Conservation (phyloP, 2,329 filamentous ascomycete species). For the Aspergillus ruber region DNA sequence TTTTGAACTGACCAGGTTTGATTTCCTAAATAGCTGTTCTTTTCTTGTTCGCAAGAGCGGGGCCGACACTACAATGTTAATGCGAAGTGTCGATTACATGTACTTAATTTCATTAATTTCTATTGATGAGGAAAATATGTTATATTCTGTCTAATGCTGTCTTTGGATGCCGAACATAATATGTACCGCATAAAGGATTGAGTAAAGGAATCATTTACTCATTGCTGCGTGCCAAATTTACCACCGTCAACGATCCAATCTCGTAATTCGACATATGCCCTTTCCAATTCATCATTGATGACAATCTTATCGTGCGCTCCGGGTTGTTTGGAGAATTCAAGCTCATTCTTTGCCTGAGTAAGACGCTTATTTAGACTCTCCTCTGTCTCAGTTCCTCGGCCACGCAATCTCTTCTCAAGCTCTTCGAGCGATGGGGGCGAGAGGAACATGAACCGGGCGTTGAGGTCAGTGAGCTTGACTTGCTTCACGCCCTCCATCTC, state of each 20-base stretch:
- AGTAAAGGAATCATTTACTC: slow-evolving; percentile 11
- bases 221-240: slow-evolving; percentile 25
- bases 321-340: slow-evolving; percentile 63
- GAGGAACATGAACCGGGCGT: slow-evolving; percentile 78
- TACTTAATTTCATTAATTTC: slow-evolving; percentile 32
- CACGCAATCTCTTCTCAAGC: slow-evolving; percentile 67
- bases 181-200: neutral
- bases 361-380: slow-evolving; percentile 64
- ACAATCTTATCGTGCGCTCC: slow-evolving; percentile 62
- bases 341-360: slow-evolving; percentile 64
- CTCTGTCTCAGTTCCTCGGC: slow-evolving; percentile 72
- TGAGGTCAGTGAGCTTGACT: slow-evolving; percentile 68
- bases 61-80: slow-evolving; percentile 17
- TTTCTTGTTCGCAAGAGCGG: slow-evolving; percentile 16
- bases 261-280: slow-evolving; percentile 49
- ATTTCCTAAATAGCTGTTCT: slow-evolving; percentile 16
- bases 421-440: slow-evolving; percentile 69
- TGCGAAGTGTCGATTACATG: slow-evolving; percentile 25
- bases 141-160: slow-evolving; percentile 3
- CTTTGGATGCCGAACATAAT: neutral
- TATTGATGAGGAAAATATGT: slow-evolving; percentile 20
- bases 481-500: slow-evolving; percentile 99
- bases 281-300: slow-evolving; percentile 60
- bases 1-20: slow-evolving; percentile 16
- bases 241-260: slow-evolving; percentile 44